Evolutionary conservation across 164 flowering plant species (phyloP).

Genomic region (Protea cynaroides): DNA sequence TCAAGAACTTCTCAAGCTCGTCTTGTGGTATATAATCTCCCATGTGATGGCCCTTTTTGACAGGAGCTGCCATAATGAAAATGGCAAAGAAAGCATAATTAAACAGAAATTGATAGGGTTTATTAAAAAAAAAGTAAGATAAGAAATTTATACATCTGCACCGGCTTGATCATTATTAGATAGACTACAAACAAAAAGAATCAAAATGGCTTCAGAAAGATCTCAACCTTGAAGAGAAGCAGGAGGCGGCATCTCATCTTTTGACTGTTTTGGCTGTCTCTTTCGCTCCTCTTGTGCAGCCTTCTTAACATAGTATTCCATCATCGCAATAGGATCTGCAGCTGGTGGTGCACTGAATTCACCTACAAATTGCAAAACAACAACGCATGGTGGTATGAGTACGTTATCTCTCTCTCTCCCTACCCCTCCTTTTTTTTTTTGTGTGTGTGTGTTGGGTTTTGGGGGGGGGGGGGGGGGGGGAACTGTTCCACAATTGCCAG

Average conservation of each 20-base stretch:
- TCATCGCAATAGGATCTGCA: conserved; percentile 89
- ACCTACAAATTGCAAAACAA: conserved; percentile 21
- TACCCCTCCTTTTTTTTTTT: no score
- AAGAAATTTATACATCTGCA: not conserved
- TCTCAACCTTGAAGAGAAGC: conserved; percentile 78
- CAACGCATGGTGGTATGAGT: no score
- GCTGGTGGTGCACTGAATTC: conserved; percentile 42
- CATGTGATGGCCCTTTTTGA: conserved; percentile 93
- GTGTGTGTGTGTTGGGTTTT: no score
- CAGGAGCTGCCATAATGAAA: conserved; percentile 19
- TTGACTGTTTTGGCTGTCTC: conserved; percentile 71
- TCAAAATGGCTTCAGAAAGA: not conserved
- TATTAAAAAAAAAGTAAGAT: not conserved
- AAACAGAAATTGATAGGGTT: not conserved
- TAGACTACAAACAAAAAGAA: not conserved
- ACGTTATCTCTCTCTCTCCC: no score
- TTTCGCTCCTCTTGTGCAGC: conserved; percentile 88
- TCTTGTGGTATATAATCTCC: conserved; percentile 95
- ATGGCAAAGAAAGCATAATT: not conserved
- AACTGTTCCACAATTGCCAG: no score
- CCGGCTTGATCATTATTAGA: not conserved
- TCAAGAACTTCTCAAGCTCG: conserved; percentile 87
- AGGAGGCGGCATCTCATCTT: conserved; percentile 99
- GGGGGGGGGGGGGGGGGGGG: no score
- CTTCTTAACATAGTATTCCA: conserved; percentile 94